A percentile compares a stretch with the other conserved stretches of the same genome.
Conservation (phyloP, 768 basidiomycete genomes). For the Amanita inopinata region DNA sequence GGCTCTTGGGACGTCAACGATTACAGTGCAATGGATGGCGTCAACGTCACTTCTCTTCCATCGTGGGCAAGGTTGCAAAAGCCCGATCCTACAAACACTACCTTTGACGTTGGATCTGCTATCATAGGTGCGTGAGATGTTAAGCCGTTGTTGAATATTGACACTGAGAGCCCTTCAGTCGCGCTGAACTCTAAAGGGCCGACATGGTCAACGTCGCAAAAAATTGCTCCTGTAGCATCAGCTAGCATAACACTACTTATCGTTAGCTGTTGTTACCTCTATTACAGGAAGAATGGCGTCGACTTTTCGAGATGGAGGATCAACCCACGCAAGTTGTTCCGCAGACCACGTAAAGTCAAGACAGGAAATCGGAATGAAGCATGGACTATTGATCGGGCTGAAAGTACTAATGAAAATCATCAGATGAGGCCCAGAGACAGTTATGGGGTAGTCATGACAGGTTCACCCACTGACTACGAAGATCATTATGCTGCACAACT, state of each 20-base stretch:
- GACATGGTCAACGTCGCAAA: conserved; percentile 2
- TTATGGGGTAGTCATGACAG: too few species aligned
- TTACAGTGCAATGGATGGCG: background rate
- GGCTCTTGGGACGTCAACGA: background rate
- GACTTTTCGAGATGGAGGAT: background rate
- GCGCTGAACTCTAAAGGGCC: background rate
- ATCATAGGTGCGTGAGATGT: background rate
- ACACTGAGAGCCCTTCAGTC: background rate
- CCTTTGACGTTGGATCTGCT: conserved; percentile 3
- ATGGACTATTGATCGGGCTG: conserved; percentile 2
- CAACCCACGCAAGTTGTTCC: background rate
- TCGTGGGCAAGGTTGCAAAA: background rate
- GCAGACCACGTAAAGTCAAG: conserved; percentile 1
- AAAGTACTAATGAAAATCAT: background rate
- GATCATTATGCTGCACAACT: background rate
- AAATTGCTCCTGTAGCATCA: background rate
- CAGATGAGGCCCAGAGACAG: too few species aligned
- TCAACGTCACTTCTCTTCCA: background rate
- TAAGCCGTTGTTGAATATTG: background rate
- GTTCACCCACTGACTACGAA: too few species aligned
- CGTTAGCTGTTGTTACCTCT: conserved; percentile 2
- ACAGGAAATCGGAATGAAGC: background rate
- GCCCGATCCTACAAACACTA: conserved; percentile 4
- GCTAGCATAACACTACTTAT: background rate
- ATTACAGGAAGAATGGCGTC: background rate